phyloP scores from a whole-genome alignment of 2,329 filamentous ascomycete genomes.

The Colletotrichum truncatum region DNA sequence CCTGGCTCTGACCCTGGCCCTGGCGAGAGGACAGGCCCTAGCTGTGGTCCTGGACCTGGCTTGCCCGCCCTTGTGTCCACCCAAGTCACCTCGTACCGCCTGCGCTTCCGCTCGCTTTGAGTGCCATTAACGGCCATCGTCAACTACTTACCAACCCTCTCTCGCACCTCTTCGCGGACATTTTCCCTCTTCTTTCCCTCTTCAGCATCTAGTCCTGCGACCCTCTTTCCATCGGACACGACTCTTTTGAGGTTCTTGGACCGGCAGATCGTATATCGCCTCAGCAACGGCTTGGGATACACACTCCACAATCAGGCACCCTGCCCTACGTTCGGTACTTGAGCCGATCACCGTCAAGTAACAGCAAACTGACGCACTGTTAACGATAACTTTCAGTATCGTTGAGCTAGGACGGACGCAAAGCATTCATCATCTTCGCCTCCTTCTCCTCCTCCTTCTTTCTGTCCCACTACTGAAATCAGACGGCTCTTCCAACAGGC shows the following conservation, averaged over 20 bases:
- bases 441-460: background rate
- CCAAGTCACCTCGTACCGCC: conserved; percentile 19
- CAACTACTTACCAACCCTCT: conserved; percentile 22
- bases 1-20: conserved; percentile 24
- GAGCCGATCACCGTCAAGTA: conserved; percentile 7
- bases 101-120: conserved; percentile 17
- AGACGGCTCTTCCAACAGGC: background rate
- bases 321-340: conserved; percentile 1
- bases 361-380: background rate
- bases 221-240: background rate
- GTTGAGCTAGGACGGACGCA: background rate
- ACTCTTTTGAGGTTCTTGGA: background rate
- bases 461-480: background rate
- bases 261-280: background rate
- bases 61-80: conserved; percentile 18
- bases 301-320: background rate
- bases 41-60: conserved; percentile 22
- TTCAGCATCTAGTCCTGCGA: background rate
- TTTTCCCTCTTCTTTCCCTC: background rate
- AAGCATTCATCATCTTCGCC: background rate
- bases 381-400: background rate
- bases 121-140: conserved; percentile 7
- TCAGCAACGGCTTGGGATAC: background rate
- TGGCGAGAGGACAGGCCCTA: conserved; percentile 17
- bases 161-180: background rate